Base-by-base conservation (phyloP, 768 basidiomycete genomes). In the Ramaria sp. region DNA sequence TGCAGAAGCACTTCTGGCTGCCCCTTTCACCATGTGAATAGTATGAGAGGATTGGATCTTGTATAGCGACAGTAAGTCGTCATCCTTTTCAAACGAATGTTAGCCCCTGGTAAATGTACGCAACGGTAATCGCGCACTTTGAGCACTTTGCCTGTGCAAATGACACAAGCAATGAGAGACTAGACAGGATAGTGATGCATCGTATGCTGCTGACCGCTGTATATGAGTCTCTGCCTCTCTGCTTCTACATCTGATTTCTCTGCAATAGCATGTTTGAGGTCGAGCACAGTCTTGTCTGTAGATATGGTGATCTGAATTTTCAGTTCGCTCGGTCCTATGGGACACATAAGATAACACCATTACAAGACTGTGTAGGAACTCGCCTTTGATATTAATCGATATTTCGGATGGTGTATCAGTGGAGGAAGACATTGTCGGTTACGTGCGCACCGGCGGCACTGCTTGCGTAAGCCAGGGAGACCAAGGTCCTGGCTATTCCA, bases 1-100 rank as follows among this genome's bases (percentile, higher is more conserved):
- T 8, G 66, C 73, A 6, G 68, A 65, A 7, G 59, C 16, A 1
- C 64, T 47, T 7, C 83, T 77, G 1, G 83, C 75, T 9, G 78
- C 82, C 22, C 89, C 88, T 66, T 94, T 95, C 62, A 93, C 93
- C 88, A 92, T 91, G 66, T 92, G 92, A 39, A 94, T 81, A 0
- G 91, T 93, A 65, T 96, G 88, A 3, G 78, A 75, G 0, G 85
- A 79, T 63, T 89, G 87, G 56, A 96, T 92, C 75, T 96, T 95
- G 78, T 96, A 96, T 7, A 75, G 73, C 1, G 85, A 81, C 9
- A 96, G 72, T 12, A 66, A 63, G 62, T 97, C 92, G 48, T 95
- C 91, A 60, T 91, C 89, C 83, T 91, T 62, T 13, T 18, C 51
- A 28, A 43, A 41, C 39, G 43, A 57, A 52, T 54, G 43, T 37